These are phyloP conservation scores for Crithidia thermophila DNA, from an alignment of 208 protist genomes.

Conservation along the genomic window DNA sequence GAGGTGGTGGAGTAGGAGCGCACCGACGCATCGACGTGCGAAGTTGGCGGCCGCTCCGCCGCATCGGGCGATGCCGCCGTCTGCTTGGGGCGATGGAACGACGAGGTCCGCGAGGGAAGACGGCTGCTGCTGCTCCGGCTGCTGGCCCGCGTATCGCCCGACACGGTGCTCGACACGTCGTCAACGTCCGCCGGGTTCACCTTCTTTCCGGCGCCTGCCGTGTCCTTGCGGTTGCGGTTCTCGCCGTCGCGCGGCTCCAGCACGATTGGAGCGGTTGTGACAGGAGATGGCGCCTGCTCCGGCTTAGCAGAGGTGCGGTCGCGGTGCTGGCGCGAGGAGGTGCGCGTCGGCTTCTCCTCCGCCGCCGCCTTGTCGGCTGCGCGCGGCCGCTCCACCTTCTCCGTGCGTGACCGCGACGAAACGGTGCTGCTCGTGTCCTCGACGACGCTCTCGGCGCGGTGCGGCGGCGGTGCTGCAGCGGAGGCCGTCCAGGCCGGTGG, in stretches of 20 bases:
- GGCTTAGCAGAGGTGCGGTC: neutral
- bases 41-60: neutral
- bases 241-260: neutral
- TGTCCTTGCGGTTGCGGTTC: neutral
- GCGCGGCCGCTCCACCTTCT: neutral
- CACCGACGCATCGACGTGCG: neutral
- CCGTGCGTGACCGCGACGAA: neutral
- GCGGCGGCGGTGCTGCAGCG: no score
- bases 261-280: neutral
- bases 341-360: neutral
- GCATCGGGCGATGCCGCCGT: neutral
- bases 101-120: slow-evolving; percentile 16
- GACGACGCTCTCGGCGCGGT: neutral
- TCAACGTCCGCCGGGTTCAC: neutral
- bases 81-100: neutral
- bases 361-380: neutral
- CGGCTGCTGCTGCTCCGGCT: slow-evolving; percentile 5
- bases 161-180: neutral
- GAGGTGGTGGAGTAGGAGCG: neutral
- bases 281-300: neutral
- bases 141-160: neutral
- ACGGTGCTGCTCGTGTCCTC: slow-evolving; percentile 3
- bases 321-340: neutral
- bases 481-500: neutral
- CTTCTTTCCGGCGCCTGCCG: neutral